Evolutionary conservation across 2,329 filamentous ascomycete genomes (phyloP).

Genomic region (Pyrenochaeta sp.): DNA sequence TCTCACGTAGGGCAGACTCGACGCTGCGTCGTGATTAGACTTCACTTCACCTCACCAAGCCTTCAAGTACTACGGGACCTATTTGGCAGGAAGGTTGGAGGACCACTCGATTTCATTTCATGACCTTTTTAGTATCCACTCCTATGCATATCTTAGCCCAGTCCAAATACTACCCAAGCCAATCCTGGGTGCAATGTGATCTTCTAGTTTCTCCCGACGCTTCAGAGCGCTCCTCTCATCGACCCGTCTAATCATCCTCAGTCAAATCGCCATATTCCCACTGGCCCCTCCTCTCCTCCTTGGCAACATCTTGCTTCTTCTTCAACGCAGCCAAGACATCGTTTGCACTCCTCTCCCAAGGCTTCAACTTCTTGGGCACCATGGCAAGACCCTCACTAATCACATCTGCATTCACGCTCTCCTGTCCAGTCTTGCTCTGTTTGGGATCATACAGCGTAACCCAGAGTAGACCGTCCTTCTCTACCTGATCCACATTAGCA

Average conservation of each 20-base stretch:
- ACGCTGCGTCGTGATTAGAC: not conserved
- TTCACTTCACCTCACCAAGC: not conserved
- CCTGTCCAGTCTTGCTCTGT: conserved; percentile 66
- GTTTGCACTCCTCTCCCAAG: conserved; percentile 83
- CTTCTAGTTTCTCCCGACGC: not conserved
- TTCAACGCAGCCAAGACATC: conserved; percentile 76
- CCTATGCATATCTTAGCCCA: too few species aligned
- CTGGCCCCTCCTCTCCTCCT: conserved; percentile 82
- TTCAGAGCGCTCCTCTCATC: not conserved
- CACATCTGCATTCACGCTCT: conserved; percentile 90
- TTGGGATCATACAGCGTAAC: conserved; percentile 88
- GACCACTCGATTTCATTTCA: too few species aligned
- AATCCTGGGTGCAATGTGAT: not conserved
- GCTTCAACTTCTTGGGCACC: conserved; percentile 90
- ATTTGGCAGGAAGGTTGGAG: too few species aligned
- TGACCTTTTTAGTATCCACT: too few species aligned
- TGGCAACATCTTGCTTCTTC: conserved; percentile 79
- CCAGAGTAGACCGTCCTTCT: conserved; percentile 81
- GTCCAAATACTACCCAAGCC: not conserved
- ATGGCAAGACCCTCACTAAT: conserved; percentile 85
- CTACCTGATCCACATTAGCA: conserved; percentile 87
- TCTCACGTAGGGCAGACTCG: not conserved
- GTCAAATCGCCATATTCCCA: conserved; percentile 99
- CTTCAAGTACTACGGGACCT: too few species aligned
- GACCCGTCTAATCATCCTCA: conserved; percentile 58